These are phyloP conservation scores for Trichophyton benhamiae DNA, from an alignment of 2,329 filamentous ascomycete genomes.

Conservation along the genomic window DNA sequence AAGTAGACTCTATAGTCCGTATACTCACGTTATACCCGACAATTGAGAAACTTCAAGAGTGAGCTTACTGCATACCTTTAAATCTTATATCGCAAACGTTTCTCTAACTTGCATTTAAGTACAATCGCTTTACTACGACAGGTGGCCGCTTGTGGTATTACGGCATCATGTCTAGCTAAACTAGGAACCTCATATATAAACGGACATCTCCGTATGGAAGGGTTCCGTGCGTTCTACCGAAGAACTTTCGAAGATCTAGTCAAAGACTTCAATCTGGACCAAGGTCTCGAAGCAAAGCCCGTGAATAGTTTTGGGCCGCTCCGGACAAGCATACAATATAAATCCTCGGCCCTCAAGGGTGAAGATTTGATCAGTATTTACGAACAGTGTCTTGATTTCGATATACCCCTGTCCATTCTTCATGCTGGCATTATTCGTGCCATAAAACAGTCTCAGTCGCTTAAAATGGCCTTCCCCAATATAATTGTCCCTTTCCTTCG, in stretches of 20 bases:
- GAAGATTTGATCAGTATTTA: not conserved
- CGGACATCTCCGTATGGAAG: not conserved
- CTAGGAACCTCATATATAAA: not conserved
- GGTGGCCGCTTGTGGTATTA: not conserved
- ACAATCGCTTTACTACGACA: not conserved
- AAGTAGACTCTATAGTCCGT: not conserved
- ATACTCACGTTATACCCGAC: conserved; percentile 1
- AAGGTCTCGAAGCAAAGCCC: not conserved
- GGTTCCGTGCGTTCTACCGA: not conserved
- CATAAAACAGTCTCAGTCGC: not conserved
- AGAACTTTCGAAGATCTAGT: not conserved
- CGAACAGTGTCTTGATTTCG: not conserved
- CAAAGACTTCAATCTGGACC: not conserved
- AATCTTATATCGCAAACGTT: not conserved
- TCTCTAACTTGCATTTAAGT: not conserved
- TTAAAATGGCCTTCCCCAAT: not conserved
- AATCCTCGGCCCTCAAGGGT: not conserved
- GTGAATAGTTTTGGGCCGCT: not conserved
- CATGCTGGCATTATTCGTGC: not conserved
- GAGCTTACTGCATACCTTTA: not conserved
- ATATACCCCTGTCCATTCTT: not conserved
- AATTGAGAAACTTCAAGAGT: not conserved
- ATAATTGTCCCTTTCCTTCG: not conserved
- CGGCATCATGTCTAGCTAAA: not conserved
- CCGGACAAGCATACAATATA: not conserved